Conservation (phyloP, 2,329 filamentous ascomycete species). For the Fusarium robinianum region DNA sequence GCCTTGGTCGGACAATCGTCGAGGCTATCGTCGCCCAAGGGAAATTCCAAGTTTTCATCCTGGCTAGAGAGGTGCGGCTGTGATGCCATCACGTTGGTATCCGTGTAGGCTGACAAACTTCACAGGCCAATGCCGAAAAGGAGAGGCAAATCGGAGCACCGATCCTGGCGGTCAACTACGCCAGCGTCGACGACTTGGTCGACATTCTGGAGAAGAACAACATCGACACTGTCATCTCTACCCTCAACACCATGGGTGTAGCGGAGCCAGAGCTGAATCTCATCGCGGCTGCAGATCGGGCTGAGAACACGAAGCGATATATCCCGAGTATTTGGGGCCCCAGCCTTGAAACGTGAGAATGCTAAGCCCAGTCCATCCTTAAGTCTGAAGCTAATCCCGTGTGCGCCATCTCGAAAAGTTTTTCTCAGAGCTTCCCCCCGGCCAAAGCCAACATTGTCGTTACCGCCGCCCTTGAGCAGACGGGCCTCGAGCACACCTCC, state of each 20-base stretch:
- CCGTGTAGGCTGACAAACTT: background rate
- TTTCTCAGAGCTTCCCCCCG: background rate
- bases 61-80: constrained; percentile 45
- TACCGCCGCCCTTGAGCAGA: background rate
- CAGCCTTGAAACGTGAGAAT: too few species aligned
- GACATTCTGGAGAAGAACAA: constrained; percentile 42
- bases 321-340: constrained; percentile 7
- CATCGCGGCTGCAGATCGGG: constrained; percentile 47
- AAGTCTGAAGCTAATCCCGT: background rate
- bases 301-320: constrained; percentile 5
- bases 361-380: constrained; percentile 6
- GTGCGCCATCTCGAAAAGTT: background rate
- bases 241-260: constrained; percentile 40
- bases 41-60: constrained; percentile 46
- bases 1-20: constrained; percentile 51
- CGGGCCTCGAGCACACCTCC: constrained; percentile 44
- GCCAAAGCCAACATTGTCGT: background rate
- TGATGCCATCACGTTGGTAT: background rate
- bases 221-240: constrained; percentile 51
- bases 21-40: constrained; percentile 44
- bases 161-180: constrained; percentile 39
- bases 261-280: constrained; percentile 47
- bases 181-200: constrained; percentile 26
- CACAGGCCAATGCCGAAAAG: constrained; percentile 22
- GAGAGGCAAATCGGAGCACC: constrained; percentile 31